Conservation (phyloP, 176 grass and related monocot genomes). For the Pontederia crassipes region DNA sequence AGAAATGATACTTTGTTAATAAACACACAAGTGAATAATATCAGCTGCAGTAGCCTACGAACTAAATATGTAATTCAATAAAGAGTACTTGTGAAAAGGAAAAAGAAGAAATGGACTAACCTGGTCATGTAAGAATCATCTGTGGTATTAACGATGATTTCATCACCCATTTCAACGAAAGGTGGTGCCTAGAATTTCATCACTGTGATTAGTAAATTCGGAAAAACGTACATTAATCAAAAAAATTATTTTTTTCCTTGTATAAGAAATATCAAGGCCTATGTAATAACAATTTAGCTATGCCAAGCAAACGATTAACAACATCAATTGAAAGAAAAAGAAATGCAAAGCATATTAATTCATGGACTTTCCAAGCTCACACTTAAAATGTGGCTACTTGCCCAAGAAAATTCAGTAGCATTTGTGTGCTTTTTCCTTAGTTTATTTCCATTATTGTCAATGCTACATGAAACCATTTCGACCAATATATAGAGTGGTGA, state of each 20-base stretch:
- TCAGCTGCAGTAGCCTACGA: too few species aligned
- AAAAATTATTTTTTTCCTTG: too few species aligned
- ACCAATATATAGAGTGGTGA: too few species aligned
- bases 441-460: too few species aligned
- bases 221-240: too few species aligned
- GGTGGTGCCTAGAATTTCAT: constrained; percentile 54
- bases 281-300: not conserved
- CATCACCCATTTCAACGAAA: constrained; percentile 70
- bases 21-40: too few species aligned
- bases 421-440: too few species aligned
- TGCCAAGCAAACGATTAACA: not conserved
- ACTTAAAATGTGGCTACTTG: too few species aligned
- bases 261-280: not conserved
- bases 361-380: not conserved
- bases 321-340: constrained; percentile 8
- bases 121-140: constrained; percentile 92
- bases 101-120: constrained; percentile 15
- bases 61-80: not conserved
- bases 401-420: too few species aligned
- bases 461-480: too few species aligned
- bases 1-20: too few species aligned
- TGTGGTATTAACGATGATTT: constrained; percentile 64
- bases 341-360: not conserved
- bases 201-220: not conserved
- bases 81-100: not conserved